Evolutionary conservation across 257 asterid genomes (phyloP).

Genomic region (Solanum sitiens): DNA sequence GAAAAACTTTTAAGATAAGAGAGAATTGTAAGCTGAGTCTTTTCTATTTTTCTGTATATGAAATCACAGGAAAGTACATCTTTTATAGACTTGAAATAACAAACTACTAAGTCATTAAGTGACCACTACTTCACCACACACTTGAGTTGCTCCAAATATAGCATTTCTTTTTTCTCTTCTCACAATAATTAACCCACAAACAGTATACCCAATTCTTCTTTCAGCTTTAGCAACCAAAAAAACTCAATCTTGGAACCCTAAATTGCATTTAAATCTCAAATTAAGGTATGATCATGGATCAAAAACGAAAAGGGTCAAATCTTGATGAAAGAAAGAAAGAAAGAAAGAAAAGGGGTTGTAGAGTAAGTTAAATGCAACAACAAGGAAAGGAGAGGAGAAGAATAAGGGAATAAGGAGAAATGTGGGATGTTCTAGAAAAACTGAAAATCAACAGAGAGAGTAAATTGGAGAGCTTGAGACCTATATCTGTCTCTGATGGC

Average conservation of each 20-base stretch:
- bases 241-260: background rate
- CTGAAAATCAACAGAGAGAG: background rate
- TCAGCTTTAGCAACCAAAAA: background rate
- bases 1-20: no score
- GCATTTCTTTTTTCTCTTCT: constrained; percentile 28
- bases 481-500: background rate
- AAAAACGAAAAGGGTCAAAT: background rate
- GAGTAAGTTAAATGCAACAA: background rate
- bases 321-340: background rate
- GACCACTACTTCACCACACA: constrained; percentile 5
- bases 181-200: background rate
- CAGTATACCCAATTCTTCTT: background rate
- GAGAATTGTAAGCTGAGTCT: no score
- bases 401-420: background rate
- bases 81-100: no score
- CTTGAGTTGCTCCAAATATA: constrained; percentile 41
- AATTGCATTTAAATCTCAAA: background rate
- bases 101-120: no score
- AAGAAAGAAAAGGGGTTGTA: background rate
- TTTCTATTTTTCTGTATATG: no score
- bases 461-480: background rate
- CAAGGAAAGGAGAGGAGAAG: background rate
- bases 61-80: no score
- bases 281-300: background rate
- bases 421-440: background rate